phyloP scores from a whole-genome alignment of 2,329 filamentous ascomycete species.

The Thyridium curvatum region DNA sequence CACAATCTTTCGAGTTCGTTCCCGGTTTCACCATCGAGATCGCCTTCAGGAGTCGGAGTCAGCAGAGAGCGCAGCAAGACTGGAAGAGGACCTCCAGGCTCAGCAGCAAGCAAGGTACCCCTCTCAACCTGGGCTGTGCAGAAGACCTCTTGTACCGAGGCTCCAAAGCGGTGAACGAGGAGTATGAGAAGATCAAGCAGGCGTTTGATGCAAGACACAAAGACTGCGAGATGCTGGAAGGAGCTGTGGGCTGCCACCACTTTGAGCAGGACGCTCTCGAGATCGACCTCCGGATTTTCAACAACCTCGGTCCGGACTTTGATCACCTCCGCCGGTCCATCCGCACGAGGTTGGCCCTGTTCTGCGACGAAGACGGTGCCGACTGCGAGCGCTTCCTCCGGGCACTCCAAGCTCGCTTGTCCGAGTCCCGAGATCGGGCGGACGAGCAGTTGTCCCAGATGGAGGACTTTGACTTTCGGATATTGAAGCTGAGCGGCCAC shows the following conservation, averaged over 20 bases:
- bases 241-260: conserved; percentile 29
- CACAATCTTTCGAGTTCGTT: conserved; percentile 36
- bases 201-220: conserved; percentile 32
- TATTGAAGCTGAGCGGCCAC: conserved; percentile 38
- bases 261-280: conserved; percentile 37
- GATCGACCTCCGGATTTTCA: conserved; percentile 37
- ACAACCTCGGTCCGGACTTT: conserved; percentile 43
- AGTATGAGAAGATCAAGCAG: conserved; percentile 31
- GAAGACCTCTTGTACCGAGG: conserved; percentile 42
- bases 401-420: conserved; percentile 28
- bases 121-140: conserved; percentile 36
- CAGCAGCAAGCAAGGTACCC: conserved; percentile 39
- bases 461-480: conserved; percentile 42
- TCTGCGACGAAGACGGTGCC: conserved; percentile 30
- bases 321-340: conserved; percentile 35
- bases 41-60: conserved; percentile 34
- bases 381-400: conserved; percentile 39
- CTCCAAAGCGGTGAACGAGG: conserved; percentile 32
- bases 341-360: conserved; percentile 36
- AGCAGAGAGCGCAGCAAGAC: conserved; percentile 22
- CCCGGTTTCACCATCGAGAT: conserved; percentile 45
- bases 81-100: conserved; percentile 35
- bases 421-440: conserved; percentile 27
- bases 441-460: conserved; percentile 33
- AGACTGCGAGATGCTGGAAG: conserved; percentile 26